These are phyloP conservation scores for Ceratocystis diversiconidia DNA, from an alignment of 2,329 filamentous ascomycete species.

Conservation along the genomic window DNA sequence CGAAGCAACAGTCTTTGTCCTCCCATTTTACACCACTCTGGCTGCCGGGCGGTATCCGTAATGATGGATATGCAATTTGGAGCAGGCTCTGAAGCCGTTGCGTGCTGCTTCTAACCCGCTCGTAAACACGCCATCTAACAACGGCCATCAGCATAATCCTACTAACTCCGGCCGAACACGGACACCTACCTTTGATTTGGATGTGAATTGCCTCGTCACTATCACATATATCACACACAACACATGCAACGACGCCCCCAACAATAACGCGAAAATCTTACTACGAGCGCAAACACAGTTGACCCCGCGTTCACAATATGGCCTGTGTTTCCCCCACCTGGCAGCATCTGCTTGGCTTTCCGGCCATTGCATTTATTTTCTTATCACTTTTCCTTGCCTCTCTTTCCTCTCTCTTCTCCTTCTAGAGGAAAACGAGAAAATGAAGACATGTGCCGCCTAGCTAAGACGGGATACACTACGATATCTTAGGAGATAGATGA, in stretches of 20 bases:
- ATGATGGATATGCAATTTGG: too few relatives aligned
- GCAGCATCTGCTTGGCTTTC: too few relatives aligned
- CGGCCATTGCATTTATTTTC: background rate
- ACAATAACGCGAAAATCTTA: too few relatives aligned
- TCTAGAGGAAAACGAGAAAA: background rate
- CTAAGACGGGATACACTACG: background rate
- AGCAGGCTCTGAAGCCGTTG: too few relatives aligned
- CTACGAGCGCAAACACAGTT: background rate
- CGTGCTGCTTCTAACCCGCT: too few relatives aligned
- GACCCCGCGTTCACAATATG: background rate
- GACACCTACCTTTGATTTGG: background rate
- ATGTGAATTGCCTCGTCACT: background rate
- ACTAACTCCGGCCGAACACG: background rate
- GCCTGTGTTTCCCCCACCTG: background rate
- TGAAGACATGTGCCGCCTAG: background rate
- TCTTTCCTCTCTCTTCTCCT: background rate
- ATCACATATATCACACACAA: background rate
- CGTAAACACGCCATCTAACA: background rate
- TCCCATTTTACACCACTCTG: too few relatives aligned
- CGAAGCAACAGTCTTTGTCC: too few relatives aligned
- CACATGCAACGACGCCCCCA: background rate
- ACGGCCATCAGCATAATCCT: background rate
- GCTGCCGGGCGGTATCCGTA: too few relatives aligned
- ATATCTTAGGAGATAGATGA: background rate
- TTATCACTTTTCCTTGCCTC: background rate